A percentile compares a stretch with the other conserved stretches of the same genome.
phyloP scores from a whole-genome alignment of 2,329 filamentous ascomycete genomes.

The Trichoderma asperellum region DNA sequence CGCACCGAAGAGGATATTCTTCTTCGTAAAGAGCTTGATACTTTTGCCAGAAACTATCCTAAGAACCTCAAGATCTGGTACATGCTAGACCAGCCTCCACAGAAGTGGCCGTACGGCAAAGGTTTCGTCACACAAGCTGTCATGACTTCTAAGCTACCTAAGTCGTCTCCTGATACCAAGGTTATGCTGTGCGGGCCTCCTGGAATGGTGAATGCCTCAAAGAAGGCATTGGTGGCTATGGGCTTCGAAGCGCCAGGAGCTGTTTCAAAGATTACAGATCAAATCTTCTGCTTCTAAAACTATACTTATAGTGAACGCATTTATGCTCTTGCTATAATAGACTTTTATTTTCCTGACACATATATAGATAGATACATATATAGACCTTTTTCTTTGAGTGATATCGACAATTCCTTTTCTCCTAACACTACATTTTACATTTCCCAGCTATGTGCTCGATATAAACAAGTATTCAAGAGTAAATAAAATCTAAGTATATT shows the following conservation, averaged over 20 bases:
- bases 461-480: too few relatives aligned
- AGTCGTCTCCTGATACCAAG: conserved; percentile 51
- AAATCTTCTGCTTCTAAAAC: conserved; percentile 57
- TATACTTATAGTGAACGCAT: background rate
- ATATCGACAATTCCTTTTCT: background rate
- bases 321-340: background rate
- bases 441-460: background rate
- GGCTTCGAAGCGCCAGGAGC: conserved; percentile 57
- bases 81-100: conserved; percentile 53
- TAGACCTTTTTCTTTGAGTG: background rate
- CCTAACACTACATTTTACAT: background rate
- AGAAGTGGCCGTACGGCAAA: conserved; percentile 51
- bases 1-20: conserved; percentile 63
- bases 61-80: conserved; percentile 60
- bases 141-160: conserved; percentile 54
- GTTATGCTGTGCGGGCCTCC: conserved; percentile 65
- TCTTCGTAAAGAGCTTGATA: conserved; percentile 58
- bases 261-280: conserved; percentile 56
- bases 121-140: conserved; percentile 58
- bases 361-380: background rate
- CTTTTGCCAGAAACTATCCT: conserved; percentile 43
- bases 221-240: conserved; percentile 52
- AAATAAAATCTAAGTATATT: background rate
- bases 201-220: conserved; percentile 61
- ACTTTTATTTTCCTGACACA: background rate